Base-by-base conservation (phyloP, 164 flowering plant species). In the Vitis cinerea region DNA sequence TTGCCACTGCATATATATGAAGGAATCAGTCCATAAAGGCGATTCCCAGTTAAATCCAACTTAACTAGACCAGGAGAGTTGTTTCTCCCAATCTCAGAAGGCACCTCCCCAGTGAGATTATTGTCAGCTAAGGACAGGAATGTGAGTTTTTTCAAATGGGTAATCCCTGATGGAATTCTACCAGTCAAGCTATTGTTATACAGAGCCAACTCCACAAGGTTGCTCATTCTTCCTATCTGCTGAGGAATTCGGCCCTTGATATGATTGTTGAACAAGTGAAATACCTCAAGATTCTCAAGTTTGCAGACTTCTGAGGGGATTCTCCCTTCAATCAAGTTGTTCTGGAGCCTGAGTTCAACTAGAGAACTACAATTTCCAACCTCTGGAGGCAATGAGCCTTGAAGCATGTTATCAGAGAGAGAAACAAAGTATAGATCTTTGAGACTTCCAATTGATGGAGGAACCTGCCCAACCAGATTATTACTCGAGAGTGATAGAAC, bases 281-380 rank as follows among this genome's bases (percentile, higher is more conserved):
- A 49, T 49, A 63, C 63, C 63, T 68, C 68, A 58, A 73, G 76
- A 31, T 63, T 63, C 47, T 30, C 68, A n/a, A 73, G 71, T 9
- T 62, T 63, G 50, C 72, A 29, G 29, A 68, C 8, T 50, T 73
- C 76, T 17, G 59, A 19, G 30, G 76, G 76, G 8, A 73, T 63
- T 10, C 14, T 68, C 16, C 76, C 76, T 61, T 59, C 27, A 56
- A 73, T 63, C 17, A 62, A 56, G 72, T 73, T 73, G 64, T 68
- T 29, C 48, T 73, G 76, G 56, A 73, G 63, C 76, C 66, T 67
- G 5, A 73, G 72, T 31, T 73, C 68, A 6, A 68, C 61, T 9
- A 73, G 68, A 8, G 72, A 68, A 68, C 51, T 62, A 48, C 76
- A 73, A 47, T 73, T 73, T 63, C 76, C 76, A 63, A 73, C 63